Evolutionary conservation across 345 rosid genomes (phyloP).

Genomic region (Melaleuca alternifolia): DNA sequence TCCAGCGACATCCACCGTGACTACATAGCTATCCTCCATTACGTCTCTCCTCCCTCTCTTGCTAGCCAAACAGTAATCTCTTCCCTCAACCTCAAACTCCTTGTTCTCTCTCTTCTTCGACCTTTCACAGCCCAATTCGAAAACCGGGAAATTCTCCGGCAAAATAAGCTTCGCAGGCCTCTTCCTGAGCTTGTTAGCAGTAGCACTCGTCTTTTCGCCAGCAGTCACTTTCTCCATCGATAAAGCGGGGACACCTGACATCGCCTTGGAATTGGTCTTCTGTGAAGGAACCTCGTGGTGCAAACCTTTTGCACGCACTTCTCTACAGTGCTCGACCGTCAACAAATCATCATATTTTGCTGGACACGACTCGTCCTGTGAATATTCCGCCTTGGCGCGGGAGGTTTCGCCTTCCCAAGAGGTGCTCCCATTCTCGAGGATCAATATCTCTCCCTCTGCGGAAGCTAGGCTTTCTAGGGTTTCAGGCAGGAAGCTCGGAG

Average conservation of each 20-base stretch:
- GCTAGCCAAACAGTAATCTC: slow-evolving; percentile 22
- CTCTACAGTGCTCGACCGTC: not conserved
- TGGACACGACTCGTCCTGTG: not conserved
- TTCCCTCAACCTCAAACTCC: slow-evolving; percentile 28
- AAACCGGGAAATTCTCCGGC: slow-evolving; percentile 8
- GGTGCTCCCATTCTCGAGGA: not conserved
- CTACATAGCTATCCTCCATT: slow-evolving; percentile 38
- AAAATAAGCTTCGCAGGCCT: slow-evolving; percentile 35
- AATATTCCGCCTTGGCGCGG: not conserved
- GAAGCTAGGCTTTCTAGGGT: not conserved
- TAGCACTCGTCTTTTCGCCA: not conserved
- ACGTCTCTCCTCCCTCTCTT: slow-evolving; percentile 38
- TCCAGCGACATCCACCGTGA: slow-evolving; percentile 24
- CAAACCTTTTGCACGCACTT: not conserved
- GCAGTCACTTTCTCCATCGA: not conserved
- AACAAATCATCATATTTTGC: not conserved
- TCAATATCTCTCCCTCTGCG: not conserved
- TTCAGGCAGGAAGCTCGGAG: not conserved
- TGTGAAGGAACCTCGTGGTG: not conserved
- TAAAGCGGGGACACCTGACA: not conserved
- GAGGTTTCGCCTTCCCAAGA: not conserved
- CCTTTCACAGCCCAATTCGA: not conserved
- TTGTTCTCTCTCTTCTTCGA: slow-evolving; percentile 7
- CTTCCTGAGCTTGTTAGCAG: slow-evolving; percentile 15
- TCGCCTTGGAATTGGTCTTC: not conserved